Evolutionary conservation across 768 basidiomycete species (phyloP).

Genomic region (Rhodotorula sphaerocarpa): DNA sequence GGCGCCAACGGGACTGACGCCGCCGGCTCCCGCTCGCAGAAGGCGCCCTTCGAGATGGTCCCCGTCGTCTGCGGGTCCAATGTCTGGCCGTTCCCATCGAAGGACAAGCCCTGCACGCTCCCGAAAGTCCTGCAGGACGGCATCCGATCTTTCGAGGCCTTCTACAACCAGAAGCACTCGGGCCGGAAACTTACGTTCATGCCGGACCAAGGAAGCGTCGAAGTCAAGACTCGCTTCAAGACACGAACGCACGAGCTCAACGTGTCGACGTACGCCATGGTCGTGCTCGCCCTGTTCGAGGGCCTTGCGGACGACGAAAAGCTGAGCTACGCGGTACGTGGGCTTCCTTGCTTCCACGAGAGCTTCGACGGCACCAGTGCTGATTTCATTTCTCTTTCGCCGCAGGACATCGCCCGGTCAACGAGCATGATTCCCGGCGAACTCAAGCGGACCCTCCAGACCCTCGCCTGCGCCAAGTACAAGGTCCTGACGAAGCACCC

Average conservation of each 20-base stretch:
- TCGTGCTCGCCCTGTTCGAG: constrained; percentile 82
- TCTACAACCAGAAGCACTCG: constrained; percentile 79
- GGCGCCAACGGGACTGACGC: not conserved
- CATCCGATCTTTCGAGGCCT: constrained; percentile 72
- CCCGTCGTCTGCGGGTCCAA: constrained; percentile 94
- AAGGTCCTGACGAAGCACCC: constrained; percentile 88
- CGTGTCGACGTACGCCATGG: constrained; percentile 77
- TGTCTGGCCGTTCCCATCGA: constrained; percentile 81
- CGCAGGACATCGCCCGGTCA: constrained; percentile 70
- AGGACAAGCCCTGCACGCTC: constrained; percentile 56
- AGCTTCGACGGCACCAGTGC: too few species aligned
- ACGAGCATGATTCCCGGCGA: constrained; percentile 68
- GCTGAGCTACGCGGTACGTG: constrained; percentile 64
- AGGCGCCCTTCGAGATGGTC: constrained; percentile 66
- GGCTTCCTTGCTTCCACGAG: not conserved
- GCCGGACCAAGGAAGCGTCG: constrained; percentile 77
- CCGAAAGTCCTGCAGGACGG: constrained; percentile 58
- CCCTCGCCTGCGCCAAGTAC: constrained; percentile 88
- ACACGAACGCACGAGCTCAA: constrained; percentile 75
- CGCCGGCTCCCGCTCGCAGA: constrained; percentile 46
- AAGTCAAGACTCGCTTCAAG: constrained; percentile 76
- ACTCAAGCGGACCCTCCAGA: constrained; percentile 85
- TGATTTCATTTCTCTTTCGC: not conserved
- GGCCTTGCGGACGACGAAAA: constrained; percentile 58
- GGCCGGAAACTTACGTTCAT: constrained; percentile 90